These are phyloP conservation scores for Sporothrix dimorphospora DNA, from an alignment of 2,329 filamentous ascomycete species.

Conservation along the genomic window DNA sequence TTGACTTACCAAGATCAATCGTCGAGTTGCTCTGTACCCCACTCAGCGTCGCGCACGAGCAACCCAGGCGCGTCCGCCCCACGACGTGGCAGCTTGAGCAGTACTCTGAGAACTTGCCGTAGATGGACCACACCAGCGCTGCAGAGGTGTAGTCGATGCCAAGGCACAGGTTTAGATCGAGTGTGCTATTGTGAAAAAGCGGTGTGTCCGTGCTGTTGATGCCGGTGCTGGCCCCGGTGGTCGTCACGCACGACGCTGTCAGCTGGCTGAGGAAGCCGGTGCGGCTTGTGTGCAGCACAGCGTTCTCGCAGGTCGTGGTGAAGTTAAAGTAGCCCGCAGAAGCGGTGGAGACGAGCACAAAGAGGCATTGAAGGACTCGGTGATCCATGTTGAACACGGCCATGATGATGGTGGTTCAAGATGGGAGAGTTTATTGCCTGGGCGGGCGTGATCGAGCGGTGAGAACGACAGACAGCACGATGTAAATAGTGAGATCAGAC, in stretches of 20 bases:
- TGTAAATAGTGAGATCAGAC: not conserved
- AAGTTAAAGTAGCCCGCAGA: constrained; percentile 18
- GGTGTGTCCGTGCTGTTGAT: not conserved
- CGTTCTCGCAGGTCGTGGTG: constrained; percentile 24
- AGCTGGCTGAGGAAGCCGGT: constrained; percentile 18
- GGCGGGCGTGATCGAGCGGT: not conserved
- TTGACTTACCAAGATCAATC: constrained; percentile 28
- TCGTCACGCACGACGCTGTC: constrained; percentile 6
- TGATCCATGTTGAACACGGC: not conserved
- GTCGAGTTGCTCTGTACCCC: constrained; percentile 26
- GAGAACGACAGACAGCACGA: not conserved
- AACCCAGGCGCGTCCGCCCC: constrained; percentile 24
- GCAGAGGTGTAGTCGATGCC: constrained; percentile 31
- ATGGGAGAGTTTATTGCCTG: too few relatives aligned
- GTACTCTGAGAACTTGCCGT: constrained; percentile 34
- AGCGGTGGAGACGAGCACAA: not conserved
- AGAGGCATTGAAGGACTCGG: not conserved
- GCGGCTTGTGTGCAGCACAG: not conserved
- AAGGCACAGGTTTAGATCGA: constrained; percentile 35
- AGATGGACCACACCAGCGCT: constrained; percentile 30
- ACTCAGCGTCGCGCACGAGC: constrained; percentile 27
- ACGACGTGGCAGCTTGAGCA: constrained; percentile 30
- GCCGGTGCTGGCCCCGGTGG: not conserved
- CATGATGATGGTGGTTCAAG: not conserved
- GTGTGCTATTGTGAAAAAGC: constrained; percentile 23